Evolutionary conservation across 2,329 filamentous ascomycete species (phyloP).

Genomic region (Colletotrichum liriopes): DNA sequence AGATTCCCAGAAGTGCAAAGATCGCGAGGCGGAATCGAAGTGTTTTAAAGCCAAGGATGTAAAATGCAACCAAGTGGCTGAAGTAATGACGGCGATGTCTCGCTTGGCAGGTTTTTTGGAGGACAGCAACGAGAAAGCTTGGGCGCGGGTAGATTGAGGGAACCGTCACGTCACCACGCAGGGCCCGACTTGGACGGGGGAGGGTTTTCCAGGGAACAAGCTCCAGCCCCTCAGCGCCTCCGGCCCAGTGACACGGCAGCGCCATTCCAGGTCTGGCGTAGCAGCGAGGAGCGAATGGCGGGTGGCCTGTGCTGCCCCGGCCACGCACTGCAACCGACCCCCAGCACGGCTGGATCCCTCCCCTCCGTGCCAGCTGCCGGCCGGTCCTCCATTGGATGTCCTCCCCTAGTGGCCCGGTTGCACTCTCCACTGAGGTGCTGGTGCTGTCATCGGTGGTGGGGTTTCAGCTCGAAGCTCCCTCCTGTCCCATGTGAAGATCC

Average conservation of each 20-base stretch:
- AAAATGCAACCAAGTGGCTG: slow-evolving; percentile 32
- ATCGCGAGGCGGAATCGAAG: not conserved
- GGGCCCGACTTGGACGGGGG: slow-evolving; percentile 23
- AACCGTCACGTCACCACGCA: slow-evolving; percentile 43
- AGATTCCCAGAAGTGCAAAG: not conserved
- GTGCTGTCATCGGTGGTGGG: slow-evolving; percentile 39
- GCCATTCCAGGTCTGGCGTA: slow-evolving; percentile 36
- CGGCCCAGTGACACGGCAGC: slow-evolving; percentile 27
- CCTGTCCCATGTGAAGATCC: slow-evolving; percentile 40
- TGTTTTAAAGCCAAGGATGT: slow-evolving; percentile 13
- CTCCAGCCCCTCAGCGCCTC: slow-evolving; percentile 30
- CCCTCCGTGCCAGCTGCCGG: slow-evolving; percentile 28
- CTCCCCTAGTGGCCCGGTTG: not conserved
- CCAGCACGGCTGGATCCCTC: slow-evolving; percentile 11
- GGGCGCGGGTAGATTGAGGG: slow-evolving; percentile 14
- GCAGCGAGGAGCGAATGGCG: not conserved
- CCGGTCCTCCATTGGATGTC: slow-evolving; percentile 1
- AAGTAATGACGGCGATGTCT: slow-evolving; percentile 42
- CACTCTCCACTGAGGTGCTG: not conserved
- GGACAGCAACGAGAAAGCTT: slow-evolving; percentile 24
- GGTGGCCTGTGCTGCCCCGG: slow-evolving; percentile 26
- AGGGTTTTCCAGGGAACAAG: slow-evolving; percentile 40
- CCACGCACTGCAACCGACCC: not conserved
- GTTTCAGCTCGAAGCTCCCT: slow-evolving; percentile 39
- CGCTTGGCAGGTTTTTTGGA: slow-evolving; percentile 40